Evolutionary conservation across 2,329 filamentous ascomycete genomes (phyloP), one percentile per base, ranked within the genome.

Genomic region (Davidsoniella virescens): DNA sequence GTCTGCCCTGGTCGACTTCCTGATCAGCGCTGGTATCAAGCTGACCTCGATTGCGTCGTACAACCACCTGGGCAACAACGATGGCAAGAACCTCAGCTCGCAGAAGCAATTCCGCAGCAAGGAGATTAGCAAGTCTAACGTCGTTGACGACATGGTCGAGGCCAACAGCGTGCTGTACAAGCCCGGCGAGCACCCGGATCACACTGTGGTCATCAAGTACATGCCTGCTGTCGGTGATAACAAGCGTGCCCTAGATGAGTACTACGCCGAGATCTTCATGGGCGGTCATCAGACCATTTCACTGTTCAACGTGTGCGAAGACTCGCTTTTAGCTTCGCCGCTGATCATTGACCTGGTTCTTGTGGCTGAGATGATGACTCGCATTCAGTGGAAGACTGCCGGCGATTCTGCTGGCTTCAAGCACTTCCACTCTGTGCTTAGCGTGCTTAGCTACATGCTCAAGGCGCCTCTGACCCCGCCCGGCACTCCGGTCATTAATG

Each of bases 191-290:
- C 88, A 96, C 67, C 92, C 92, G 2, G 88, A 98, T 65, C 92
- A 98, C 72, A 93, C 86, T 54, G 92, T 98, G 54, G 92, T 98
- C 59, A 98, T 98, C 80, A 98, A 98, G 78, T 98, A 98, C 74
- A 94, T 98, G 88, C 92, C 92, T 36, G 87, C 88, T 56, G 92
- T 98, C 45, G 92, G 92, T 55, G 92, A 98, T 70, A 93, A 95
- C 77, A 98, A 98, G 80, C 87, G 92, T 63, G 92, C 92, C 50
- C 76, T 98, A 50, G 92, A 98, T 62, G 92, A 98, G 75, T 98
- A 98, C 77, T 95, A 95, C 59, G 92, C 87, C 51, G 90, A 98
- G 75, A 96, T 98, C 68, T 98, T 98, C 77, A 77, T 96, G 69
- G 92, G 92, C 57, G 92, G 92, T 40, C 92, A 96, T 70, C 92